Evolutionary conservation across 31 red algal species (phyloP).

Genomic region (Asparagopsis taxiformis): DNA sequence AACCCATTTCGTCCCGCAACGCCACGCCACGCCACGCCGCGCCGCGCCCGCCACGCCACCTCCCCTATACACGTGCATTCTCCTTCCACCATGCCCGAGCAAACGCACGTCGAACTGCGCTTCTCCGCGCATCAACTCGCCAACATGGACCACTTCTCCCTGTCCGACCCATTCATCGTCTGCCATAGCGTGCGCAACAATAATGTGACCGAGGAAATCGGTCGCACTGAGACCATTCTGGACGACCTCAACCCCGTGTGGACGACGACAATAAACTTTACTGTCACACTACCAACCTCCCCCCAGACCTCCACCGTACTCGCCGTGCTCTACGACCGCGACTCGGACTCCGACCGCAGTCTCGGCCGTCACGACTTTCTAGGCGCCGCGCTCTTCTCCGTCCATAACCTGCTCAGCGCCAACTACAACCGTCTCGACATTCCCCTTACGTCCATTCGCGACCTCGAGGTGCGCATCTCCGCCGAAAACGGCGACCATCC

Average conservation of each 20-base stretch:
- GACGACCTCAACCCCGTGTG: conserved; percentile 76
- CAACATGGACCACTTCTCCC: conserved; percentile 67
- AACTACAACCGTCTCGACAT: conserved; percentile 24
- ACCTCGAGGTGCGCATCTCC: neutral
- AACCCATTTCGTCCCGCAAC: too few relatives aligned
- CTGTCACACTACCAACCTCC: conserved; percentile 3
- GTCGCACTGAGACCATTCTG: conserved; percentile 60
- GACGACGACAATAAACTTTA: conserved; percentile 69
- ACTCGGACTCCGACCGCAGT: conserved; percentile 19
- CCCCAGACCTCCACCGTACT: conserved; percentile 25
- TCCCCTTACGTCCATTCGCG: conserved; percentile 7
- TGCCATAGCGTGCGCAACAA: conserved; percentile 48
- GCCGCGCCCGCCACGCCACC: too few relatives aligned
- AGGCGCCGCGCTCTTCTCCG: conserved; percentile 45
- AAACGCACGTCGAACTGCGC: conserved; percentile 51
- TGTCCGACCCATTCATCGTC: conserved; percentile 69
- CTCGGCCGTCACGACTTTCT: conserved; percentile 63
- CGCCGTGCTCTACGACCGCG: conserved; percentile 56
- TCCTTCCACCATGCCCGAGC: neutral
- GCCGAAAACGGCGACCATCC: conserved; percentile 10
- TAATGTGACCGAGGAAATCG: conserved; percentile 12
- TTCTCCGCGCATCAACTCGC: conserved; percentile 43
- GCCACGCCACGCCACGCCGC: too few relatives aligned
- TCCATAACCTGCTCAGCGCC: conserved; percentile 29
- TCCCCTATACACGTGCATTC: too few relatives aligned